Evolutionary conservation across 305 asterid species (phyloP), one percentile per base, ranked within the genome.

Genomic region (Stenogyne calaminthoides): DNA sequence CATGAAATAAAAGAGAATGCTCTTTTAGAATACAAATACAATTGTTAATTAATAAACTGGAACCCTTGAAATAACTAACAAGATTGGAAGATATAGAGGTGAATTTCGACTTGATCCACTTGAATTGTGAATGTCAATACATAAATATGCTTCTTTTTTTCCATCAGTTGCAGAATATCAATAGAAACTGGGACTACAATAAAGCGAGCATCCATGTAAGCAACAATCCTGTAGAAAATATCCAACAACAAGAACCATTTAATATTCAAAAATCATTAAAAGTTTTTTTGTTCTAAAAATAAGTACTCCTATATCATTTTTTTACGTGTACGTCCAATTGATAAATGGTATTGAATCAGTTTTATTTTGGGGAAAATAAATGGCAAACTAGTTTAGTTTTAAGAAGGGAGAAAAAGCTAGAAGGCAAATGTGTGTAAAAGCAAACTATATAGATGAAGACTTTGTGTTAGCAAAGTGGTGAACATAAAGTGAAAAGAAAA

Each of bases 191-290:
- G 20, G 72, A 83, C 80, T 69, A 82, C 10, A 73, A 22, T 78
- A 80, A 74, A 69, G 76, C 59, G 54, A 78, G 58, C 66, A 77
- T 58, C 88, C 84, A 83, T 36, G 82, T 22, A 11, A 85, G 70
- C 70, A 85, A 59, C 16, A 85, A 62, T 39, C 92, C 95, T 84
- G 84, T 3, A 25, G 29, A 2, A 37, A 74, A 79, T 12, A 15
- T 39, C 15, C 44, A 52, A 29, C n/a, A 58, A n/a, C 2, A 14
- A 15, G 9, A 27, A n/a, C 4, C 29, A 44, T 5, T 47, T 47
- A 47, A 47, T 40, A 0, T 7, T 7, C 8, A 39, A 39, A 39
- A 39, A 25, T 25, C 29, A 3, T 25, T 25, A 1, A 25, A 25
- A 2, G 29, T 1, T 2, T 25, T 25, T 25, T 25, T 25, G 1